Base-by-base conservation (phyloP, 2,329 filamentous ascomycete species). In the Pseudogymnoascus sp. region DNA sequence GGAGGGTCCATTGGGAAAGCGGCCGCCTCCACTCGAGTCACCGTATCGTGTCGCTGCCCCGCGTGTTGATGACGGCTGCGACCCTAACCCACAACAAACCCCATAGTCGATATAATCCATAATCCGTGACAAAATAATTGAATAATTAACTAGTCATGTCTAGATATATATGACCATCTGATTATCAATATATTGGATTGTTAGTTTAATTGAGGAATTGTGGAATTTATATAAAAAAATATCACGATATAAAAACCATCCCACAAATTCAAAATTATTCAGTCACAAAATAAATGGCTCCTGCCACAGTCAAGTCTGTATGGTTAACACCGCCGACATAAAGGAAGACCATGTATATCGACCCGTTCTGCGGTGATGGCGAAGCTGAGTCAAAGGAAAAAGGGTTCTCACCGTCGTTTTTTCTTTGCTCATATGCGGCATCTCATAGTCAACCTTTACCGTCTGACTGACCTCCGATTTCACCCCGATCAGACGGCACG, bases 11-110 rank as follows among this genome's bases (percentile, higher is more conserved):
- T 50, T 16, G 22, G 11, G 41, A 28, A 50, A 50, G 41, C 41
- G 41, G 41, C 41, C 41, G 41, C 22, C 41, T 50, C 41, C 41
- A 50, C 41, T 50, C 41, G n/a, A 28, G 41, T 16, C 5, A 50
- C 4, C 20, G 12, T 47, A 47, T 22, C 41, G 41, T 11, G 41
- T 50, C 41, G 41, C n/a, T 50, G 41, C 41, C 41, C 41, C 41
- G 41, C 41, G 41, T 50, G 41, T 16, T 50, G 41, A 28, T 50
- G 41, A 50, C 41, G 41, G 20, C 12, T 43, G 41, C 41, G 28
- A 50, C 41, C 41, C 41, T 50, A 50, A 50, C 41, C 41, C 41
- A 50, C 41, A 50, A 50, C 41, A 50, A 50, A 16, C 14, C 22
- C 41, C 41, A 50, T n/a, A 50, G 28, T 50, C 22, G 14, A 50